Conservation (phyloP, 2,329 filamentous ascomycete genomes). For the Cladosporium sp. region DNA sequence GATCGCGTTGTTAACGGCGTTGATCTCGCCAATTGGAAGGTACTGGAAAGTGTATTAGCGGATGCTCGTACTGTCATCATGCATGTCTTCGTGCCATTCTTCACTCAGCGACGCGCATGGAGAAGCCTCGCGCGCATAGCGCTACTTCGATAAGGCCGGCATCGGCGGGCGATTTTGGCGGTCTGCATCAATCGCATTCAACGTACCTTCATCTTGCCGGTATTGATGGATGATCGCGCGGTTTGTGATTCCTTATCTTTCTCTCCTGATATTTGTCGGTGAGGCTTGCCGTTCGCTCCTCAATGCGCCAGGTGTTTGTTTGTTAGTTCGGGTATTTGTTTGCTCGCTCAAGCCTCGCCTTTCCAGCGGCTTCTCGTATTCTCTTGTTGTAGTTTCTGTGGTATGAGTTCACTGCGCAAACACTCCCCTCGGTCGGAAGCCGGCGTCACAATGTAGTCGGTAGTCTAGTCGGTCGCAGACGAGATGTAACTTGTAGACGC, state of each 20-base stretch:
- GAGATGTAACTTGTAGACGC: constrained; percentile 10
- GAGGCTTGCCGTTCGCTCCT: not conserved
- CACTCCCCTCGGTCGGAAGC: constrained; percentile 33
- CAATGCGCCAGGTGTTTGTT: constrained; percentile 2
- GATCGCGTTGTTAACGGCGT: constrained; percentile 84
- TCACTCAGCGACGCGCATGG: too few relatives aligned
- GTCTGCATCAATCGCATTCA: too few relatives aligned
- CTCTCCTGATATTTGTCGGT: too few relatives aligned
- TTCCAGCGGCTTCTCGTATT: not conserved
- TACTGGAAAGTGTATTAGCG: constrained; percentile 57
- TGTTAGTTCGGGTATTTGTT: not conserved
- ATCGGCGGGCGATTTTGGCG: constrained; percentile 8
- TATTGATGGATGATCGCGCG: constrained; percentile 12
- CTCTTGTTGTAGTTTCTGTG: not conserved
- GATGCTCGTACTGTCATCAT: too few relatives aligned
- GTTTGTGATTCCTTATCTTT: constrained; percentile 2
- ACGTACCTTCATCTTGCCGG: constrained; percentile 29
- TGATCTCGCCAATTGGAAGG: constrained; percentile 83
- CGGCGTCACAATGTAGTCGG: constrained; percentile 25
- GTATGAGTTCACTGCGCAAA: constrained; percentile 14
- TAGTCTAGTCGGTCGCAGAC: constrained; percentile 12
- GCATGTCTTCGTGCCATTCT: too few relatives aligned
- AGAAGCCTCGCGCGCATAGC: too few relatives aligned
- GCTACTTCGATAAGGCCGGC: not conserved
- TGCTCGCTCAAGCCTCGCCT: not conserved